Conservation (phyloP, 208 protist species). For the Trypanosoma cruzi region DNA sequence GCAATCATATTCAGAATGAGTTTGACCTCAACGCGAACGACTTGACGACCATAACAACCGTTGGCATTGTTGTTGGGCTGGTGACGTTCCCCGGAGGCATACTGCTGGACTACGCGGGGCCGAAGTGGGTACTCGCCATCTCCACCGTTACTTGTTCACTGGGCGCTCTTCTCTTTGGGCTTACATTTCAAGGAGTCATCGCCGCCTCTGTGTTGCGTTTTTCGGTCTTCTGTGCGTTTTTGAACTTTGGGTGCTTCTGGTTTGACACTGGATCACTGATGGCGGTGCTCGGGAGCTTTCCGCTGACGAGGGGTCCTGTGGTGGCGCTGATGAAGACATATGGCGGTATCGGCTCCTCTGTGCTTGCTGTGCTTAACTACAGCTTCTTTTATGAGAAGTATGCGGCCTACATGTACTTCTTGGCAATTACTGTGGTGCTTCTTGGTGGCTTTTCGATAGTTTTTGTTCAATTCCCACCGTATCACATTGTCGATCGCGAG, state of each 20-base stretch:
- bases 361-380: conserved; percentile 39
- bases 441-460: background rate
- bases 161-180: conserved; percentile 50
- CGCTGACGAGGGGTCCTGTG: conserved; percentile 40
- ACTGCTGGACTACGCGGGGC: conserved; percentile 62
- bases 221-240: conserved; percentile 52
- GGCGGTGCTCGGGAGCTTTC: conserved; percentile 60
- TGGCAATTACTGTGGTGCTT: conserved; percentile 32
- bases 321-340: conserved; percentile 65
- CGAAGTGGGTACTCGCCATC: conserved; percentile 38
- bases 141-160: conserved; percentile 31
- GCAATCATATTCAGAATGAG: conserved; percentile 34
- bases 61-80: conserved; percentile 47
- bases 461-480: conserved; percentile 19
- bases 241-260: conserved; percentile 54
- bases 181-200: conserved; percentile 58
- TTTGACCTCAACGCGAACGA: conserved; percentile 41
- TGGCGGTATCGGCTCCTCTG: conserved; percentile 47
- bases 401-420: conserved; percentile 63
- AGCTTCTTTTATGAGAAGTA: conserved; percentile 25
- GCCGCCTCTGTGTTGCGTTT: conserved; percentile 32
- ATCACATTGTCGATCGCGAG: conserved; percentile 15
- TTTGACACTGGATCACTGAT: conserved; percentile 73
- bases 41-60: conserved; percentile 63
- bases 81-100: conserved; percentile 49